A percentile compares a stretch with the other conserved stretches of the same genome.
Evolutionary conservation across 2,329 filamentous ascomycete species (phyloP).

Genomic region (Alternaria conjuncta): DNA sequence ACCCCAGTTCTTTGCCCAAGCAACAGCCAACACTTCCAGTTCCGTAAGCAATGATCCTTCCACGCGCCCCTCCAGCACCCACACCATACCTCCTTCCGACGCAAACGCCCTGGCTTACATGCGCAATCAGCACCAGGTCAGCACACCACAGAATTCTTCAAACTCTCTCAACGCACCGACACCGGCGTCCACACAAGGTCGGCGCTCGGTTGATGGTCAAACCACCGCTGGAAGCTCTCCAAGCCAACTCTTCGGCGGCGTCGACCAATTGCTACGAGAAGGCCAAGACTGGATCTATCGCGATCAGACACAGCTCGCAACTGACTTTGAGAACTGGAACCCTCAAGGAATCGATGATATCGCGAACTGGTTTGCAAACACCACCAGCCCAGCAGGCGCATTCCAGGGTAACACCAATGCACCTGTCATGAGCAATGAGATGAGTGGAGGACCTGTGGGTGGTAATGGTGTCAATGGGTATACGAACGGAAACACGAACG

Average conservation of each 20-base stretch:
- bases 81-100: conserved; percentile 41
- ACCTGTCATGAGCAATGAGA: conserved; percentile 5
- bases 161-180: conserved; percentile 27
- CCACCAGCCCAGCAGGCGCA: conserved; percentile 18
- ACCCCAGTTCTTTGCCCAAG: conserved; percentile 33
- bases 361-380: conserved; percentile 36
- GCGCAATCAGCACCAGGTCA: conserved; percentile 37
- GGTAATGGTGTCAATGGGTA: conserved; percentile 5
- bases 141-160: conserved; percentile 18
- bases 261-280: conserved; percentile 67
- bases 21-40: conserved; percentile 23
- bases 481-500: conserved; percentile 19
- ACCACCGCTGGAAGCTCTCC: conserved; percentile 49
- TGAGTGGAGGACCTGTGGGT: conserved; percentile 28
- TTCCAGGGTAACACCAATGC: conserved; percentile 6
- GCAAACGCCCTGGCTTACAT: conserved; percentile 39
- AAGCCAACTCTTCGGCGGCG: conserved; percentile 63
- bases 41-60: conserved; percentile 31
- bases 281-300: conserved; percentile 67
- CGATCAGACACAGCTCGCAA: conserved; percentile 66
- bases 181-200: conserved; percentile 30
- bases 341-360: conserved; percentile 36
- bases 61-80: conserved; percentile 36
- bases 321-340: conserved; percentile 69
- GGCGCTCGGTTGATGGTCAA: conserved; percentile 37